These are phyloP conservation scores for Lactifluus echinatus DNA, from an alignment of 768 basidiomycete species.

Conservation along the genomic window DNA sequence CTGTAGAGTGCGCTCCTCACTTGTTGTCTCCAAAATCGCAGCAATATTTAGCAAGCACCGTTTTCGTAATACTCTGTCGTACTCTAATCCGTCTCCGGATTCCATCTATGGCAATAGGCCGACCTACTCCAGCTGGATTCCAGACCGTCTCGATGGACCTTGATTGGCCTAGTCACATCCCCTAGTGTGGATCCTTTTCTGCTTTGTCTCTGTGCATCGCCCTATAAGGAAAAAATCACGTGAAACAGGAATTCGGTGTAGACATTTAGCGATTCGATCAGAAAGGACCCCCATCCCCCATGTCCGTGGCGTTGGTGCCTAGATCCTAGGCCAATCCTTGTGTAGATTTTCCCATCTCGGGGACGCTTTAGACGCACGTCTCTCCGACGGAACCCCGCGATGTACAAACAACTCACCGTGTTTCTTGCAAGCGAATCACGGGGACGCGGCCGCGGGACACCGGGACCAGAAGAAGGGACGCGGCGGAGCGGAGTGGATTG, in stretches of 20 bases:
- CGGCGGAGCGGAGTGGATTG: too few relatives aligned
- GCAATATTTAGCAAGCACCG: neutral
- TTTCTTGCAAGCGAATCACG: too few relatives aligned
- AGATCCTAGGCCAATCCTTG: neutral
- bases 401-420: too few relatives aligned
- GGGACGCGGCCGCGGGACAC: too few relatives aligned
- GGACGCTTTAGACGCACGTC: neutral
- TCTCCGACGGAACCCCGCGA: neutral
- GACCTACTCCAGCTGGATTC: neutral
- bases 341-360: neutral
- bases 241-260: neutral
- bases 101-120: neutral
- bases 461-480: too few relatives aligned
- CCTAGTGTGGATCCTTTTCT: neutral
- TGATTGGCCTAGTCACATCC: neutral
- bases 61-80: neutral
- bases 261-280: neutral
- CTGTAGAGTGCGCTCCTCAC: neutral
- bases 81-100: neutral
- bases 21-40: neutral
- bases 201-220: neutral
- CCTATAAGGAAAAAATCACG: neutral
- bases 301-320: neutral
- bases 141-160: neutral
- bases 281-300: conserved; percentile 5